Evolutionary conservation across 768 basidiomycete genomes (phyloP).

Genomic region (Tricholoma saponaceum): DNA sequence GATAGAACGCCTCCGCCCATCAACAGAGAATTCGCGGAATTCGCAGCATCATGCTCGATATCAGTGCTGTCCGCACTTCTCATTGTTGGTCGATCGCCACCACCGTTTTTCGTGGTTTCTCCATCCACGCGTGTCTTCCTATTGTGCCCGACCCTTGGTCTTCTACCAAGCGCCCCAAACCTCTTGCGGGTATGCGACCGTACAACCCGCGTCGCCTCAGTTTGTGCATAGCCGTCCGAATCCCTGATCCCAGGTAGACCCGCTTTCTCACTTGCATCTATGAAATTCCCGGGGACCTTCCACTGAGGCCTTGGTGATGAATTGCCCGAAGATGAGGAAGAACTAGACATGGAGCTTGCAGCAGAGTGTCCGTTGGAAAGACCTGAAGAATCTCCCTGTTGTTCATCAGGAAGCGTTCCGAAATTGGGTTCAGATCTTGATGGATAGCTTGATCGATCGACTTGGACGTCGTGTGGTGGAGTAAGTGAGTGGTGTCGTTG

Average conservation of each 20-base stretch:
- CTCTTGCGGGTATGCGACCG: constrained; percentile 8
- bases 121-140: neutral
- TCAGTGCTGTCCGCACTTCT: constrained; percentile 13
- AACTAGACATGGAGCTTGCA: constrained; percentile 10
- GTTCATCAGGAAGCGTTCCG: constrained; percentile 3
- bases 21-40: constrained; percentile 11
- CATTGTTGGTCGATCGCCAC: constrained; percentile 11
- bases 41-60: constrained; percentile 19
- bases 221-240: neutral
- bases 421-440: constrained; percentile 12
- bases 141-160: neutral
- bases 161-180: neutral
- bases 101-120: neutral
- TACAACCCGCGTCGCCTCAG: constrained; percentile 12
- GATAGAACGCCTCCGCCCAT: constrained; percentile 59
- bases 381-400: constrained; percentile 1
- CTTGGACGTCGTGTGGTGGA: constrained; percentile 24
- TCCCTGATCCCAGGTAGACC: constrained; percentile 45
- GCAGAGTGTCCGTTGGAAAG: constrained; percentile 11
- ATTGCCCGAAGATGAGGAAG: neutral
- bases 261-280: constrained; percentile 60
- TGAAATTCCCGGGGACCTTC: constrained; percentile 48
- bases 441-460: no score
- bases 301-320: constrained; percentile 21
- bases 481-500: constrained; percentile 40